Base-by-base conservation (phyloP, 345 rosid genomes). In the Excoecaria cochinchinensis region DNA sequence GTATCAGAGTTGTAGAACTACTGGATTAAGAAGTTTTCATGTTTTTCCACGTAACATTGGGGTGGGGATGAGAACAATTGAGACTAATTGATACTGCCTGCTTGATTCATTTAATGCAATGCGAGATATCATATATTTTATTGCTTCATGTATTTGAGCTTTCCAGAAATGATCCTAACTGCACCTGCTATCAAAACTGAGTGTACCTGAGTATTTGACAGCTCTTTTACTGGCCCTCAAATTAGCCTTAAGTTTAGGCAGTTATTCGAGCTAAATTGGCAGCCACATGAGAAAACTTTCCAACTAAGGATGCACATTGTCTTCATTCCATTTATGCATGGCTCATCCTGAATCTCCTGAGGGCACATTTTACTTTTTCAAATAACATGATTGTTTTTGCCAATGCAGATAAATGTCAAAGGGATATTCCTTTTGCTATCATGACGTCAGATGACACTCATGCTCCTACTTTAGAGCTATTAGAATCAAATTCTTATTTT, bases 401-500 rank as follows among this genome's bases (percentile, higher is more conserved):
- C 71, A 71, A 69, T 71, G 73, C 78, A 95, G 99, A 86, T 72
- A 82, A 75, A 72, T 72, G 78, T 73, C 80, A 85, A 71, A 84
- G 79, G 73, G 90, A 87, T 79, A 89, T 91, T 83, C 99, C 99
- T 44, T 88, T 95, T 74, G 89, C 84, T 70, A 93, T 95, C 67
- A 95, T 95, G 99, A 95, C 98, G 50, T 95, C 98, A 4, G 99
- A 95, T 82, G 99, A 95, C 76, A 95, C 99, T 19, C 93, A 95
- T 85, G 77, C 87, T 63, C 94, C 88, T 56, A 95, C 92, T 1
- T 6, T 78, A 48, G 82, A 89, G 60, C 91, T 93, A 69, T 73
- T 95, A 77, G 96, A 93, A 80, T 83, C 82, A 57, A 91, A 90
- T 82, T 83, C 86, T 76, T 95, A 89, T 77, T 95, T 95, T 80